A percentile compares a stretch with the other conserved stretches of the same genome.
Evolutionary conservation across 345 rosid genomes (phyloP).

Genomic region (Moringa oleifera): DNA sequence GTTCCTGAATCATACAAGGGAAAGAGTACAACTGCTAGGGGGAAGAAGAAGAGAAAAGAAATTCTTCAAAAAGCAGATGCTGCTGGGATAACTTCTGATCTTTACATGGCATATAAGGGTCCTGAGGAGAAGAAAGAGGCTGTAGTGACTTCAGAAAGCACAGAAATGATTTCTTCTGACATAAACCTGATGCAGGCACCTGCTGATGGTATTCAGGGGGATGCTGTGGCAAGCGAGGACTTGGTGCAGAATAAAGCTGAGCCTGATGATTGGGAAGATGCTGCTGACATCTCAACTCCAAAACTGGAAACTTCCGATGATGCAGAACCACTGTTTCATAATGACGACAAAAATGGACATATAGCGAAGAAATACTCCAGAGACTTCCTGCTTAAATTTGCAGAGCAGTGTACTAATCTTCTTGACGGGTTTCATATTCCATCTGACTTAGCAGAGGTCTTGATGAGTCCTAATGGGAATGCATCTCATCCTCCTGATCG

Average conservation of each 20-base stretch:
- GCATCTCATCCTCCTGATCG: slow-evolving; percentile 42
- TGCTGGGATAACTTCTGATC: slow-evolving; percentile 77
- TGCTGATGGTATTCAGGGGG: slow-evolving; percentile 25
- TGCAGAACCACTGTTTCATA: slow-evolving; percentile 27
- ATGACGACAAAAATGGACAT: slow-evolving; percentile 33
- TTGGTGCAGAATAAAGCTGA: slow-evolving; percentile 48
- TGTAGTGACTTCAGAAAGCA: slow-evolving; percentile 23
- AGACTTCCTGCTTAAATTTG: slow-evolving; percentile 82
- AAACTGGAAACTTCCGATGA: slow-evolving; percentile 50
- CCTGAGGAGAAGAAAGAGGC: slow-evolving; percentile 77
- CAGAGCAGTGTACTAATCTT: slow-evolving; percentile 58
- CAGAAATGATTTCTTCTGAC: slow-evolving; percentile 20
- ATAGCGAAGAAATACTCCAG: slow-evolving; percentile 78
- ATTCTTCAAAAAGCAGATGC: slow-evolving; percentile 88
- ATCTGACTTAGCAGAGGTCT: slow-evolving; percentile 41
- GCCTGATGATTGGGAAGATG: slow-evolving; percentile 98
- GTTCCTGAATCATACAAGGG: slow-evolving; percentile 34
- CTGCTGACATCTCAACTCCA: slow-evolving; percentile 78
- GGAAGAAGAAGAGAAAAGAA: slow-evolving; percentile 64
- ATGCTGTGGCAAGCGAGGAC: slow-evolving; percentile 25
- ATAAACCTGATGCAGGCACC: slow-evolving; percentile 32
- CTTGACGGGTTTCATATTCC: slow-evolving; percentile 55
- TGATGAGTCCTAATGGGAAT: slow-evolving; percentile 32
- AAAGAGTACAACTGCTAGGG: slow-evolving; percentile 34
- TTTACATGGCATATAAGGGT: slow-evolving; percentile 85